phyloP scores from a whole-genome alignment of 306 rosid genomes.

The Adenanthera pavonina region DNA sequence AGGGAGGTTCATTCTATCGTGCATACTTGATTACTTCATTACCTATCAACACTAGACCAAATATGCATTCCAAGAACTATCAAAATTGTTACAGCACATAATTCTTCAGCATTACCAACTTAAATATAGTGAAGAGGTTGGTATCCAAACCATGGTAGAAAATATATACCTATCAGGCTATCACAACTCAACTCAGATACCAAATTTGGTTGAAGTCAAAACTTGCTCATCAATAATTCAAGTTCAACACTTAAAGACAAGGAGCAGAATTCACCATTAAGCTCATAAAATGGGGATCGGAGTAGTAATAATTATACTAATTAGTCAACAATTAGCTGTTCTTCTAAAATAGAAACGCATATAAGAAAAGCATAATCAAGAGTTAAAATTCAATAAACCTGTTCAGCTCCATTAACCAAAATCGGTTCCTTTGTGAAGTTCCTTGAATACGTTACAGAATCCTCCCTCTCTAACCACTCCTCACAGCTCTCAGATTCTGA shows the following conservation, averaged over 20 bases:
- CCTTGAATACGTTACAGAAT: slow-evolving; percentile 58
- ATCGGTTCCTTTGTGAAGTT: slow-evolving; percentile 55
- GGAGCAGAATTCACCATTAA: background rate
- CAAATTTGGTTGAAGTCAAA: background rate
- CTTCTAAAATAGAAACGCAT: background rate
- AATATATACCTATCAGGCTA: background rate
- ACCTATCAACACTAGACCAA: slow-evolving; percentile 20
- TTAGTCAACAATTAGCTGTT: background rate
- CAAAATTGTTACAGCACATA: slow-evolving; percentile 19
- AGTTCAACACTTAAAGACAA: background rate
- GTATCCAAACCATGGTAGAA: slow-evolving; percentile 8
- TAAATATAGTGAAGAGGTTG: slow-evolving; percentile 14
- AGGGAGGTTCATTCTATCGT: background rate
- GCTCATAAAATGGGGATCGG: background rate
- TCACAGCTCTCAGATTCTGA: slow-evolving; percentile 59
- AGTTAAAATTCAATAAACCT: slow-evolving; percentile 46
- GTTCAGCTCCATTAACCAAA: slow-evolving; percentile 56
- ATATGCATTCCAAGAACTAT: slow-evolving; percentile 1
- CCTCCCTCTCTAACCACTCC: slow-evolving; percentile 70
- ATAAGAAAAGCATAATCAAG: background rate
- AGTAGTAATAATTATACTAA: background rate
- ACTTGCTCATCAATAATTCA: slow-evolving; percentile 1
- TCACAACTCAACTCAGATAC: background rate
- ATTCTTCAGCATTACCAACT: slow-evolving; percentile 8
- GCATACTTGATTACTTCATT: slow-evolving; percentile 7